Evolutionary conservation across 192 early-diverging fungal species (phyloP).

Genomic region (Anaeromyces robustus): DNA sequence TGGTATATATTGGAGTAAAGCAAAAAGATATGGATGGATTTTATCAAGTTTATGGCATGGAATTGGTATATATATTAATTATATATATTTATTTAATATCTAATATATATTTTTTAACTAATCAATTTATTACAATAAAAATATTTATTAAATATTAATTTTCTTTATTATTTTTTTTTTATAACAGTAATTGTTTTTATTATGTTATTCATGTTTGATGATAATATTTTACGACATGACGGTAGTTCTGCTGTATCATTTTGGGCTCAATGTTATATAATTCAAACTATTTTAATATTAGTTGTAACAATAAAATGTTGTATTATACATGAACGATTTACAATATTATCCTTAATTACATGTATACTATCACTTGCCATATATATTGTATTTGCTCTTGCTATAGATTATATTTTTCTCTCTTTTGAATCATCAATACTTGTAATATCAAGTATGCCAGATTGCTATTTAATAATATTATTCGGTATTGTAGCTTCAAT

Average conservation of each 20-base stretch:
- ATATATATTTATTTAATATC: too few species aligned
- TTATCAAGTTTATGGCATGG: background rate
- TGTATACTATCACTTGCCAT: background rate
- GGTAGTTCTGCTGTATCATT: background rate
- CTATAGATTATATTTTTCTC: background rate
- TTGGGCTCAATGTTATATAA: background rate
- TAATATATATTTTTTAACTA: too few species aligned
- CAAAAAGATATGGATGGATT: background rate
- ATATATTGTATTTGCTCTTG: background rate
- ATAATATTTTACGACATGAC: background rate
- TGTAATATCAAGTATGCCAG: background rate
- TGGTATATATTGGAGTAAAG: constrained; percentile 4
- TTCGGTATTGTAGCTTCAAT: background rate
- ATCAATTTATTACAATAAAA: too few species aligned
- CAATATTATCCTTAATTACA: background rate
- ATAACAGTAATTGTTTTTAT: background rate
- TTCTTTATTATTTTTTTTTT: too few species aligned
- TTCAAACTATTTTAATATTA: background rate
- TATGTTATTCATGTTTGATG: background rate
- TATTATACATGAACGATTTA: background rate
- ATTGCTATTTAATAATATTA: background rate
- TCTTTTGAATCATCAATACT: background rate
- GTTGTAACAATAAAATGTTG: background rate
- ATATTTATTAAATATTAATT: too few species aligned
- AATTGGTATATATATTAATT: background rate